Conservation (phyloP, 768 basidiomycete genomes). For the Naganishia randhawae region DNA sequence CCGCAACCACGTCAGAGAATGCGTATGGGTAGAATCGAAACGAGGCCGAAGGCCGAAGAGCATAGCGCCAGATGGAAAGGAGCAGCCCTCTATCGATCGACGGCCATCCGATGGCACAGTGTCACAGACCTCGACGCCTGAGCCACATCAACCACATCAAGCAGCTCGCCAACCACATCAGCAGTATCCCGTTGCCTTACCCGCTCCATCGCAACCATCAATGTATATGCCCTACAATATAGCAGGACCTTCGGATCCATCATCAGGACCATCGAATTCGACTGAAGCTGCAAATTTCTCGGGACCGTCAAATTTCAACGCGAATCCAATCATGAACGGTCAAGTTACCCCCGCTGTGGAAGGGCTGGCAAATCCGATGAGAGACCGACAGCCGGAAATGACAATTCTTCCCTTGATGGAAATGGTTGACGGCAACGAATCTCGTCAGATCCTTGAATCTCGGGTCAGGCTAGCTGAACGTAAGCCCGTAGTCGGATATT, state of each 20-base stretch:
- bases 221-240: not conserved
- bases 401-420: slow-evolving; percentile 7
- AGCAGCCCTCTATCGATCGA: not conserved
- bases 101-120: slow-evolving; percentile 3
- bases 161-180: not conserved
- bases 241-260: not conserved
- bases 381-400: not conserved
- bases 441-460: slow-evolving; percentile 6
- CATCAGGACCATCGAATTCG: not conserved
- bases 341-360: not conserved
- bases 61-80: not conserved
- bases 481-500: not conserved
- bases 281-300: not conserved
- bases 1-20: slow-evolving; percentile 16
- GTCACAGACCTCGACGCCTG: slow-evolving; percentile 6
- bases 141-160: not conserved
- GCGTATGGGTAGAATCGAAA: slow-evolving; percentile 16
- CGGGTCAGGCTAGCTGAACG: slow-evolving; percentile 18
- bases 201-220: no score
- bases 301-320: not conserved
- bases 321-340: not conserved
- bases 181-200: no score
- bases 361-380: not conserved
- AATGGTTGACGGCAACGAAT: slow-evolving; percentile 23
- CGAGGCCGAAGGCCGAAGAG: slow-evolving; percentile 5